These are phyloP conservation scores for Alnus rubra DNA, from an alignment of 306 rosid species.

Conservation along the genomic window DNA sequence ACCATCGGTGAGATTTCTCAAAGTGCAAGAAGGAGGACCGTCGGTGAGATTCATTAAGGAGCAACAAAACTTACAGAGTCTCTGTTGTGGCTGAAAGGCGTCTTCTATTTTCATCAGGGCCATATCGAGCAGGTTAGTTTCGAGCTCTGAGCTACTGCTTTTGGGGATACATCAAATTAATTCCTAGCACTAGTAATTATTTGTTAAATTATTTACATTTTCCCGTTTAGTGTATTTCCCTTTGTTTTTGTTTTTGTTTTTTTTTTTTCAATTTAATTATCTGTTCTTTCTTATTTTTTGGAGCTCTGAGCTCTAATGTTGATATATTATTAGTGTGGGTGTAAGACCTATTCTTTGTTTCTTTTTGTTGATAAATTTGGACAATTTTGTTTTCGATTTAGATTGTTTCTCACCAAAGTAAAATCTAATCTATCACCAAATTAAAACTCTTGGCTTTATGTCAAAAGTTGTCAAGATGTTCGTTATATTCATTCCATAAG, in stretches of 20 bases:
- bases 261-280: not conserved
- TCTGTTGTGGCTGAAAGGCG: constrained; percentile 8
- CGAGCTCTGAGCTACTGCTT: not conserved
- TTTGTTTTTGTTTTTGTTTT: not conserved
- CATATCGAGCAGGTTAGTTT: constrained; percentile 85
- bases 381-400: no score
- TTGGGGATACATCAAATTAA: not conserved
- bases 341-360: no score
- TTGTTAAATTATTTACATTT: not conserved
- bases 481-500: not conserved
- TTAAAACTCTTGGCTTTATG: not conserved
- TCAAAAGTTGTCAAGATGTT: not conserved
- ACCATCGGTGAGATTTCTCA: no score
- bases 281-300: no score
- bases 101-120: constrained; percentile 97
- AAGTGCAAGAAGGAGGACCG: no score
- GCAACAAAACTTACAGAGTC: no score
- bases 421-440: no score
- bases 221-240: not conserved
- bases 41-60: no score
- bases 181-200: not conserved
- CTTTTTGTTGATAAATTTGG: no score
- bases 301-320: no score
- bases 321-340: no score
- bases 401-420: no score